Evolutionary conservation across 345 rosid species (phyloP), one percentile per base, ranked within the genome.

Genomic region (Eucalyptus marginata): DNA sequence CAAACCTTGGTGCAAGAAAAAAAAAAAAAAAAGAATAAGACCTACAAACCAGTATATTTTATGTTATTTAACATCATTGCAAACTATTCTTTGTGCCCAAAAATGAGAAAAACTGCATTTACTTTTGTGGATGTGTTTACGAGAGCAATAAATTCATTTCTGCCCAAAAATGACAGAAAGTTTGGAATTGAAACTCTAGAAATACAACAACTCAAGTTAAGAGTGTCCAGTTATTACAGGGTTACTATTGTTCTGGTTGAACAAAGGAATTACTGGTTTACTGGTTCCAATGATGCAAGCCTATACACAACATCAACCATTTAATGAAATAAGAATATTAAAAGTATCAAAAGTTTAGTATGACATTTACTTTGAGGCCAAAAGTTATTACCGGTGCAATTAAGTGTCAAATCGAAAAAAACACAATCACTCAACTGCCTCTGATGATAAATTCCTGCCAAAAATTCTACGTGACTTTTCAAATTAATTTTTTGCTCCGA

Each of bases 381-480:
- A 50, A 50, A 50, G 6, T 50, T 50, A 50, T 14, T 50, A 1
- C 3, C 1, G 1, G 1, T 50, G 18, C 7, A 15, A 50, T 50
- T 50, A 50, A 50, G 52, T 50, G 52, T 50, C 52, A 50, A 15
- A 50, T 50, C 0, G 7, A 2, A 50, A 50, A 50, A 50, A 50
- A 50, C 7, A 50, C 1, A 1, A 50, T 15, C 1, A 0, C 18
- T 15, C 52, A 50, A 15, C 15, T 50, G 18, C 52, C 52, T 50
- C 0, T 2, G 3, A 50, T 6, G 52, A 50, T 0, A 50, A 50
- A 50, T 5, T 50, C 3, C 7, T 3, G 0, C 7, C 0, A 15
- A 50, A 50, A 15, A 15, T 50, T 17, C 3, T 50, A 50, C 1
- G 1, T 50, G 52, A 50, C 52, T 50, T 50, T 50, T 15, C 52